phyloP scores from a whole-genome alignment of 345 rosid genomes.

The Pelargonium nanum region DNA sequence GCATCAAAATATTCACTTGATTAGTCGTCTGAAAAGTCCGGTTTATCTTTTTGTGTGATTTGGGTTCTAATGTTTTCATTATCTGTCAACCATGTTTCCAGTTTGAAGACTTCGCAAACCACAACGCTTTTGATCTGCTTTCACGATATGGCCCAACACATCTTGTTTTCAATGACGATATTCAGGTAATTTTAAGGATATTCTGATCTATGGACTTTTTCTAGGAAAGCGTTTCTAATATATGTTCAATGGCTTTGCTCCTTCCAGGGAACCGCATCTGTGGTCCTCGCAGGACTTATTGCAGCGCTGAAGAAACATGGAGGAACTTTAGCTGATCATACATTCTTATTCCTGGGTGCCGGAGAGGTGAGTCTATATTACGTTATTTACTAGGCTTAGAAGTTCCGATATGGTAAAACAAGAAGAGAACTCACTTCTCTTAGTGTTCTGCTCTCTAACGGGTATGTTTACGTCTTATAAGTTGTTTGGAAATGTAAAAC shows the following conservation, averaged over 20 bases:
- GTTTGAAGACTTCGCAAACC: slow-evolving; percentile 98
- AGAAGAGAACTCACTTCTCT: too few relatives aligned
- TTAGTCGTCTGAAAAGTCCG: not conserved
- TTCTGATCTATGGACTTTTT: not conserved
- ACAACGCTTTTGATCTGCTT: slow-evolving; percentile 88
- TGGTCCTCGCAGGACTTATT: slow-evolving; percentile 93
- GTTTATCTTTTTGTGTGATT: not conserved
- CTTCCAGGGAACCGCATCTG: slow-evolving; percentile 99
- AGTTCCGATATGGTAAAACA: too few relatives aligned
- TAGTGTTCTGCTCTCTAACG: too few relatives aligned
- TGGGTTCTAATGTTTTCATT: slow-evolving; percentile 3
- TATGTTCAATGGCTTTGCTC: slow-evolving; percentile 7
- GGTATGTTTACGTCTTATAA: too few relatives aligned
- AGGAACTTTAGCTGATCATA: slow-evolving; percentile 69
- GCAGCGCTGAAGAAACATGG: slow-evolving; percentile 70
- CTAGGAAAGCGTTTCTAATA: slow-evolving; percentile 8
- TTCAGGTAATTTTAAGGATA: slow-evolving; percentile 47
- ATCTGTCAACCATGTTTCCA: slow-evolving; percentile 20
- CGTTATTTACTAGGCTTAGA: not conserved
- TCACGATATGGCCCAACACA: slow-evolving; percentile 80
- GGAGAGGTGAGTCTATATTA: slow-evolving; percentile 57
- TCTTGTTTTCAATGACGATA: slow-evolving; percentile 95
- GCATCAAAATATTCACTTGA: not conserved
- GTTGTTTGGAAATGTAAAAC: too few relatives aligned
- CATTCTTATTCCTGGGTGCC: slow-evolving; percentile 88